A percentile compares a stretch with the other conserved stretches of the same genome.
These are phyloP conservation scores for Peribolospora kevripleyi DNA, from an alignment of 768 basidiomycete species.

Conservation along the genomic window DNA sequence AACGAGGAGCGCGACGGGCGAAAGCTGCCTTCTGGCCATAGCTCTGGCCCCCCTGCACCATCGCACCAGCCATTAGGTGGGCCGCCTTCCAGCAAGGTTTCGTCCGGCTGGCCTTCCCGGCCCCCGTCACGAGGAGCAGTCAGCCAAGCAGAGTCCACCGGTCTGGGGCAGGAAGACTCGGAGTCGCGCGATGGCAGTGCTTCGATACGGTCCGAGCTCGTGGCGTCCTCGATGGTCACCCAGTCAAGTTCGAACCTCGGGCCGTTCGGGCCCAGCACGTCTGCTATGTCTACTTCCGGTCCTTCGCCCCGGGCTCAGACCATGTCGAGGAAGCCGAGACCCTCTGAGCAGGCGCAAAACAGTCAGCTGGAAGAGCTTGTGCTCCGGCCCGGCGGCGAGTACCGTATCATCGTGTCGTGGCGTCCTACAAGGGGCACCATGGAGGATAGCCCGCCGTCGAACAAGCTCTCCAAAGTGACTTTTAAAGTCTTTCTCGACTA, in stretches of 20 bases:
- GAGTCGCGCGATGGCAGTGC: conserved; percentile 2
- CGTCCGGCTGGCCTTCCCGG: too few species aligned
- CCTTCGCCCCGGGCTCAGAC: background rate
- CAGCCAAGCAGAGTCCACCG: too few species aligned
- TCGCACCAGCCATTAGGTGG: too few species aligned
- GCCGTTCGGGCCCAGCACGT: background rate
- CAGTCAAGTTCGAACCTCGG: background rate
- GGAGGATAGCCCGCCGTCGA: conserved; percentile 11
- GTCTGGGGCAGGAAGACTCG: background rate
- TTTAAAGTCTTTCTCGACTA: conserved; percentile 15
- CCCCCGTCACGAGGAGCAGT: too few species aligned
- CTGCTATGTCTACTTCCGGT: background rate
- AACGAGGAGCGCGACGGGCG: too few species aligned
- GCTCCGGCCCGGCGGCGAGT: conserved; percentile 17
- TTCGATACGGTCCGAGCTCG: background rate
- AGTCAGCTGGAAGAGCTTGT: conserved; percentile 18
- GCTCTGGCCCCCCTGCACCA: too few species aligned
- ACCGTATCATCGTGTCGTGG: conserved; percentile 15
- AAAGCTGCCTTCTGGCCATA: too few species aligned
- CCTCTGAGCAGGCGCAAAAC: conserved; percentile 1
- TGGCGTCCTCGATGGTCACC: background rate
- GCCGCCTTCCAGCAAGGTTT: too few species aligned
- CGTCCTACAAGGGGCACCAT: conserved; percentile 9
- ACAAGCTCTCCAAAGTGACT: conserved; percentile 9
- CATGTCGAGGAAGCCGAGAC: conserved; percentile 7